Conservation (phyloP, 805 yeast genomes). For the Naumovozyma castellii region DNA sequence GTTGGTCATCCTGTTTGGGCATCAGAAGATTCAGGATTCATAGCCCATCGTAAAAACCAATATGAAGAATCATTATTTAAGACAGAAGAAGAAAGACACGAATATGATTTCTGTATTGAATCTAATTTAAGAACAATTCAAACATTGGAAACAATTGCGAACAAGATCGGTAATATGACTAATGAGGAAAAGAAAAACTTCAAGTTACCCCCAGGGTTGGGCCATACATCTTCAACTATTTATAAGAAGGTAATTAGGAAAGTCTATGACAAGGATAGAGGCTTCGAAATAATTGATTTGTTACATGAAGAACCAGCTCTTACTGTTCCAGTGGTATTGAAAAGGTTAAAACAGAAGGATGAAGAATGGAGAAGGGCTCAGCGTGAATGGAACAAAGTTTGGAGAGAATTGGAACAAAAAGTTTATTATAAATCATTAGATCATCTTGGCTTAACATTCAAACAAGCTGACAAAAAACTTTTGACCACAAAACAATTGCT, state of each 20-base stretch:
- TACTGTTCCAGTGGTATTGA: constrained; percentile 88
- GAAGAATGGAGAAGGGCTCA: constrained; percentile 98
- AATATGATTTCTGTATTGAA: constrained; percentile 92
- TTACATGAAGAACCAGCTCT: constrained; percentile 90
- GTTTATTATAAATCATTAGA: constrained; percentile 89
- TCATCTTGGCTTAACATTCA: constrained; percentile 90
- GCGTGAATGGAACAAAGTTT: constrained; percentile 96
- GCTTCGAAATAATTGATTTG: constrained; percentile 92
- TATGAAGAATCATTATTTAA: constrained; percentile 92
- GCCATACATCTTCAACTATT: constrained; percentile 82
- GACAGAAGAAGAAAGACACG: constrained; percentile 96
- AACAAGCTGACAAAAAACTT: constrained; percentile 90
- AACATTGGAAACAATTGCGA: constrained; percentile 89
- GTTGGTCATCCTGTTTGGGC: constrained; percentile 99
- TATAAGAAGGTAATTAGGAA: constrained; percentile 90
- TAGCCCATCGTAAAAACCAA: constrained; percentile 97
- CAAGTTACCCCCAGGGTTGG: constrained; percentile 86
- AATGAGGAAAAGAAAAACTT: constrained; percentile 79
- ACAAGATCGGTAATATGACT: constrained; percentile 86
- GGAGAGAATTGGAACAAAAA: constrained; percentile 97
- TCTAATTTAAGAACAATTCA: constrained; percentile 91
- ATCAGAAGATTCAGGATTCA: constrained; percentile 96
- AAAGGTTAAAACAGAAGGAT: constrained; percentile 90
- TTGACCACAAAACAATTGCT: constrained; percentile 83
- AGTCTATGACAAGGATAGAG: constrained; percentile 87